Evolutionary conservation across 2,329 filamentous ascomycete genomes (phyloP).

Genomic region (Xylaria sp.): DNA sequence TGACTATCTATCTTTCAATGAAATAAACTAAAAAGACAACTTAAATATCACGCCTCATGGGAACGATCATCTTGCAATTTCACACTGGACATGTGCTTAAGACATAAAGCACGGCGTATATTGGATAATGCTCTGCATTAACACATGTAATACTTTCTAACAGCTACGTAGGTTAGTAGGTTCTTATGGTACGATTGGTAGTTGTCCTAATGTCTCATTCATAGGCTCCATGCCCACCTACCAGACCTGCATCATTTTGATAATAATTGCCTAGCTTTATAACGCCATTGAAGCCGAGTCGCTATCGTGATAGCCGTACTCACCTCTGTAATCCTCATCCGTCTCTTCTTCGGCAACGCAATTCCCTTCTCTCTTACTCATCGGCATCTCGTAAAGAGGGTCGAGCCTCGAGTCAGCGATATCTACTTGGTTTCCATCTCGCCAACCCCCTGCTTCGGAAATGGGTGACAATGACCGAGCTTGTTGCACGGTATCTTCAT

Average conservation of each 20-base stretch:
- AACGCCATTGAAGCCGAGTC: slow-evolving; percentile 13
- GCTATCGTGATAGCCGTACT: slow-evolving; percentile 15
- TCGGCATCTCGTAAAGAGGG: not conserved
- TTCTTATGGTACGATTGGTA: not conserved
- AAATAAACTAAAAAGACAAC: too few relatives aligned
- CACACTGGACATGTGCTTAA: not conserved
- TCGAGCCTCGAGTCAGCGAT: slow-evolving; percentile 11
- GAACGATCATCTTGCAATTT: not conserved
- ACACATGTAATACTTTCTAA: not conserved
- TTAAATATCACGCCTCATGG: not conserved
- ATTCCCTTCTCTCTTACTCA: not conserved
- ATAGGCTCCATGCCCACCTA: slow-evolving; percentile 12
- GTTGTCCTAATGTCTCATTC: not conserved
- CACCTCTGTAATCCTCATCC: slow-evolving; percentile 6
- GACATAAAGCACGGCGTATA: not conserved
- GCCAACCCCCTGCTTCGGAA: slow-evolving; percentile 35
- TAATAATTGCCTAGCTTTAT: slow-evolving; percentile 31
- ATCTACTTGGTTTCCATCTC: slow-evolving; percentile 20
- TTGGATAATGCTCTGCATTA: not conserved
- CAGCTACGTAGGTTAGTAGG: too few relatives aligned
- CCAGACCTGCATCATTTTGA: slow-evolving; percentile 35
- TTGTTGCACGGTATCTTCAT: not conserved
- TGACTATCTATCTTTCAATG: not conserved
- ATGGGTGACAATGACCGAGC: slow-evolving; percentile 21
- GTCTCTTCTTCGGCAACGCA: not conserved